These are phyloP conservation scores for Lipomyces orientalis DNA, from an alignment of 805 yeast genomes.

Conservation along the genomic window DNA sequence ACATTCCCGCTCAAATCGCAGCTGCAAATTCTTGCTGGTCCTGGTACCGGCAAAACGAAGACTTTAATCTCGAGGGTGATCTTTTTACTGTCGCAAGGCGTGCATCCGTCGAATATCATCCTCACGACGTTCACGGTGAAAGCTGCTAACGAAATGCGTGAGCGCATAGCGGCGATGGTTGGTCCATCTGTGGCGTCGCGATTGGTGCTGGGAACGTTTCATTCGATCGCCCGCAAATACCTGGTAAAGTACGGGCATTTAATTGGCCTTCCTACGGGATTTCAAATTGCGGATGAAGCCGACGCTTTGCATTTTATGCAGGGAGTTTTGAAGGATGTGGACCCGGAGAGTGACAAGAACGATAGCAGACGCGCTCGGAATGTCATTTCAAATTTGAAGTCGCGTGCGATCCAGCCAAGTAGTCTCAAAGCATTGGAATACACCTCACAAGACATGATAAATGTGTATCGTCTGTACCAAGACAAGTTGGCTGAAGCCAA, in stretches of 20 bases:
- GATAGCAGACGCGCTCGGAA: constrained; percentile 6
- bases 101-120: constrained; percentile 67
- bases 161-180: constrained; percentile 53
- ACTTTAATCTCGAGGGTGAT: constrained; percentile 71
- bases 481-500: constrained; percentile 49
- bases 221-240: constrained; percentile 73
- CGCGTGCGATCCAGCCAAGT: constrained; percentile 27
- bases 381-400: constrained; percentile 29
- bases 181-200: constrained; percentile 45
- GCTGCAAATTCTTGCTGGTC: constrained; percentile 65
- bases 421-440: neutral
- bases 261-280: constrained; percentile 49
- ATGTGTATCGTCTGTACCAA: constrained; percentile 62
- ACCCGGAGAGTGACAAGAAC: constrained; percentile 13
- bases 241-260: constrained; percentile 60
- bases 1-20: constrained; percentile 50
- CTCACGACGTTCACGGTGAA: constrained; percentile 93
- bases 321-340: constrained; percentile 46
- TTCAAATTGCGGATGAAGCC: constrained; percentile 67
- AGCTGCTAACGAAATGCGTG: constrained; percentile 86
- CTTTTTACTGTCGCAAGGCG: constrained; percentile 52
- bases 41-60: constrained; percentile 59
- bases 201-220: constrained; percentile 86
- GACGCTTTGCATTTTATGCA: constrained; percentile 56
- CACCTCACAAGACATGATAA: constrained; percentile 20